These are phyloP conservation scores for Fusarium sp. DNA, from an alignment of 2,329 filamentous ascomycete genomes.

Conservation along the genomic window DNA sequence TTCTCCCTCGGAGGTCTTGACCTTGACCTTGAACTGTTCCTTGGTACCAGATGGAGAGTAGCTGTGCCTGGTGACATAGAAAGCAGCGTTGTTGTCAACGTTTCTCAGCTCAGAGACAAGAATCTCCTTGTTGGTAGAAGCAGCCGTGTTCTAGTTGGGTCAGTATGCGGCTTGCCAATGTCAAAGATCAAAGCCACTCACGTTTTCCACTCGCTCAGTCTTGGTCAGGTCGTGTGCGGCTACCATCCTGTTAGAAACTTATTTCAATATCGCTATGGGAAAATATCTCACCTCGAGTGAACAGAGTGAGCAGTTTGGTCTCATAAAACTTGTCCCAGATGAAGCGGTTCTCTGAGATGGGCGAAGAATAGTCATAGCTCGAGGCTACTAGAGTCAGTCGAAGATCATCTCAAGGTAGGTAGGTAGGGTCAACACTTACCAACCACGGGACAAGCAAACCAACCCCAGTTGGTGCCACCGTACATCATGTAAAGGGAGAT, in stretches of 20 bases:
- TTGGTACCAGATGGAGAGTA: constrained; percentile 61
- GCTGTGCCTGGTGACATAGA: constrained; percentile 68
- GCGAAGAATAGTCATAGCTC: constrained; percentile 72
- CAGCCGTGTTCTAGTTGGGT: constrained; percentile 13
- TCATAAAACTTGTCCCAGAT: constrained; percentile 71
- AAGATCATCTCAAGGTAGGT: background rate
- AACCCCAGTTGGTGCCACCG: constrained; percentile 73
- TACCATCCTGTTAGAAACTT: background rate
- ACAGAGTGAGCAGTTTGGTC: constrained; percentile 69
- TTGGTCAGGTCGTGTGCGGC: constrained; percentile 66
- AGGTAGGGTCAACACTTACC: background rate
- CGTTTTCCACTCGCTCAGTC: constrained; percentile 59
- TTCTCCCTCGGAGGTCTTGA: constrained; percentile 66
- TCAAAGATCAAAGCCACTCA: background rate
- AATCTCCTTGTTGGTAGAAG: constrained; percentile 60
- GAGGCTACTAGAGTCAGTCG: constrained; percentile 51
- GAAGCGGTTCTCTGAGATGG: constrained; percentile 67
- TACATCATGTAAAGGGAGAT: constrained; percentile 74
- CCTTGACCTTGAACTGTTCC: constrained; percentile 64
- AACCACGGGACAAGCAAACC: constrained; percentile 66
- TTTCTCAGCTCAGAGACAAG: constrained; percentile 68
- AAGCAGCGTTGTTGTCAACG: constrained; percentile 64
- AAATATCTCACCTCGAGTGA: constrained; percentile 55
- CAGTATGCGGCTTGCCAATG: constrained; percentile 54
- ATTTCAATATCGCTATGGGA: background rate